These are phyloP conservation scores for Pleurotus giganteus DNA, from an alignment of 768 basidiomycete species.

Conservation along the genomic window DNA sequence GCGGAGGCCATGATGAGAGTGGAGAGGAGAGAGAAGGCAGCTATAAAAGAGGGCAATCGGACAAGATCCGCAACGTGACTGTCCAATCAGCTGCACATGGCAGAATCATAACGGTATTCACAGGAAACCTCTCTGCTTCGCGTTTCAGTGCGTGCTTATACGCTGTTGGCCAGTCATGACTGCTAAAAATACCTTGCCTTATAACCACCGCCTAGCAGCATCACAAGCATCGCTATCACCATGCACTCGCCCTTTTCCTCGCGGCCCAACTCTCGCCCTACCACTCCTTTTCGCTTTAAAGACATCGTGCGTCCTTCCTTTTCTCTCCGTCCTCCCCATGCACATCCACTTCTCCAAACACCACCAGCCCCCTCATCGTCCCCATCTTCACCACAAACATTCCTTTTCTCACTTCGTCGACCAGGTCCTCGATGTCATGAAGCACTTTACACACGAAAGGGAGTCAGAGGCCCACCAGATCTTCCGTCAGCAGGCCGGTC, in stretches of 20 bases:
- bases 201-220: background rate
- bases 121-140: no score
- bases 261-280: conserved; percentile 30
- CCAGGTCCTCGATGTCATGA: conserved; percentile 70
- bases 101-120: background rate
- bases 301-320: conserved; percentile 33
- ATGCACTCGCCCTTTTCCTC: conserved; percentile 10
- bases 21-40: conserved; percentile 7
- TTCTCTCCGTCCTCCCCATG: background rate
- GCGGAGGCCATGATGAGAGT: conserved; percentile 25
- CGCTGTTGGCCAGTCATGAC: conserved; percentile 1
- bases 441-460: conserved; percentile 68
- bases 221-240: background rate
- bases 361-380: conserved; percentile 24
- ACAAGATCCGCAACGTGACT: conserved; percentile 20
- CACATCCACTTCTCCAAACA: background rate
- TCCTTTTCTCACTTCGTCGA: conserved; percentile 45
- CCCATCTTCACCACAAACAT: conserved; percentile 42
- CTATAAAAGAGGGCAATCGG: conserved; percentile 3
- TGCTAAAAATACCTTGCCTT: conserved; percentile 1
- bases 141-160: no score
- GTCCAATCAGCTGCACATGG: background rate
- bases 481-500: conserved; percentile 70
- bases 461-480: conserved; percentile 91
- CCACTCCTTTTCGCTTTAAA: conserved; percentile 37